phyloP scores from a whole-genome alignment of 2,329 filamentous ascomycete genomes.

The Coleophoma eucalyptorum region DNA sequence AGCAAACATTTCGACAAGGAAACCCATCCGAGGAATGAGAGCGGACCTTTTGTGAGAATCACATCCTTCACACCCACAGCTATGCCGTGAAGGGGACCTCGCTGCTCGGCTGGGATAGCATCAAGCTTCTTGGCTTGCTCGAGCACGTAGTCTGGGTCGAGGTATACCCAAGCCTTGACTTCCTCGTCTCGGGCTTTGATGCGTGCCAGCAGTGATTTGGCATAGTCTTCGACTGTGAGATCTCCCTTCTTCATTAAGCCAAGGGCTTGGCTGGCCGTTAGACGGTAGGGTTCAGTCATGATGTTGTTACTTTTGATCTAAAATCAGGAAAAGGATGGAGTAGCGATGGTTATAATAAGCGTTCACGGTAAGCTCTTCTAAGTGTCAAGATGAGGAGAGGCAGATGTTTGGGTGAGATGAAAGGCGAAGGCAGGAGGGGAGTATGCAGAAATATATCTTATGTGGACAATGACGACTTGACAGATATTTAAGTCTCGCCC shows the following conservation, averaged over 20 bases:
- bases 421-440: too few relatives aligned
- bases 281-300: slow-evolving; percentile 29
- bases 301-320: not conserved
- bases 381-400: too few relatives aligned
- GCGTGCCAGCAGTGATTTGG: slow-evolving; percentile 39
- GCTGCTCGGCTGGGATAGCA: slow-evolving; percentile 37
- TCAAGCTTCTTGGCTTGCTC: slow-evolving; percentile 47
- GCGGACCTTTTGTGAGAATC: slow-evolving; percentile 47
- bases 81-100: slow-evolving; percentile 54
- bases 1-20: not conserved
- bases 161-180: slow-evolving; percentile 47
- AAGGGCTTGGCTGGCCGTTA: slow-evolving; percentile 40
- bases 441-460: too few relatives aligned
- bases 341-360: too few relatives aligned
- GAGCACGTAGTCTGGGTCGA: slow-evolving; percentile 42
- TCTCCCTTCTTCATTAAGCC: slow-evolving; percentile 32
- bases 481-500: too few relatives aligned
- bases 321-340: too few relatives aligned
- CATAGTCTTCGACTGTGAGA: slow-evolving; percentile 46
- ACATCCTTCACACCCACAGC: slow-evolving; percentile 59
- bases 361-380: too few relatives aligned
- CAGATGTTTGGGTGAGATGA: too few relatives aligned
- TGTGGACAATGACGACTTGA: too few relatives aligned
- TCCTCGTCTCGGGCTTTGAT: slow-evolving; percentile 39
- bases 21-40: not conserved